Base-by-base conservation (phyloP, 345 rosid species). In the Cardamine occulta region DNA sequence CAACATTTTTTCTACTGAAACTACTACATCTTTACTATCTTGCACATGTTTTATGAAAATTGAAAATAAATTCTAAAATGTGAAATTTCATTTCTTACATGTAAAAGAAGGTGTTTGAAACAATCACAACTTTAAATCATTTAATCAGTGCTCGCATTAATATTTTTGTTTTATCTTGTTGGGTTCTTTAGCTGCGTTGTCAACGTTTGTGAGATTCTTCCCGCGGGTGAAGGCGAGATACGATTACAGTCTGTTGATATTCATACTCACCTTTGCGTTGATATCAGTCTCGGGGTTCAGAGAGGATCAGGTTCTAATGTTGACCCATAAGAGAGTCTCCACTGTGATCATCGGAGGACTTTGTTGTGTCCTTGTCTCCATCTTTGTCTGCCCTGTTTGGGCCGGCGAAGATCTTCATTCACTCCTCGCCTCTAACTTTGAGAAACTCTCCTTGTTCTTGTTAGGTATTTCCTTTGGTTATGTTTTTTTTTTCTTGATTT, bases 191-290 rank as follows among this genome's bases (percentile, higher is more conserved):
- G 98, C 96, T 56, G 56, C 88, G 14, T 26, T 72, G 26, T 76
- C 87, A 7, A 91, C 98, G 26, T 93, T 88, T 69, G 19, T 86
- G 57, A 76, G 97, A 37, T 93, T 91, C 80, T 85, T 91, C 17
- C 98, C 98, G 3, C 57, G 68, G 26, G 75, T 93, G 64, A 93
- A 89, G 82, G 89, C 91, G 12, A 88, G 96, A 85, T 93, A 91
- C 32, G 96, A 93, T 73, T 93, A 93, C 58, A 90, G 96, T 55
- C 62, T 91, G 39, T 37, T 84, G 70, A 86, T 89, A 57, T 93
- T 93, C 80, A 88, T 91, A 42, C 73, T 91, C 73, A 93, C 97
- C 9, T 91, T 89, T 79, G 81, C 88, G 6, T 69, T 91, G 78
- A 77, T 93, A 69, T 87, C 95, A 9, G 84, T 91, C 3, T 91